phyloP scores from a whole-genome alignment of 2,329 filamentous ascomycete genomes.

The Aaosphaeria pasadenensis region DNA sequence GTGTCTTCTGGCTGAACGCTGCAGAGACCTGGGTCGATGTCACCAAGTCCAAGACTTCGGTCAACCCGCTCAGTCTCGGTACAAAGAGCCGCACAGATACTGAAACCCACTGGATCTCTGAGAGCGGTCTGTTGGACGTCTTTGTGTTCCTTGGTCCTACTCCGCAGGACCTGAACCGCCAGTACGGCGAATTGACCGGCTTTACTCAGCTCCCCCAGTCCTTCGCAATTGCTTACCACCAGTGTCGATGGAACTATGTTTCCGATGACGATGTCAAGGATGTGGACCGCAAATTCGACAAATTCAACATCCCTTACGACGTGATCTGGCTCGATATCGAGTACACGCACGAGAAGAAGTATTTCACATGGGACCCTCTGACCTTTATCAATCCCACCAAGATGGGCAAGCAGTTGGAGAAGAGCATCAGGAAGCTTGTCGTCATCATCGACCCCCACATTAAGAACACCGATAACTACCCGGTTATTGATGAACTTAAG shows the following conservation, averaged over 20 bases:
- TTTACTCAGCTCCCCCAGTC: constrained; percentile 88
- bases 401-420: constrained; percentile 86
- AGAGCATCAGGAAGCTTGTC: constrained; percentile 84
- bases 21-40: constrained; percentile 98
- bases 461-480: constrained; percentile 82
- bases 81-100: constrained; percentile 69
- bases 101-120: constrained; percentile 95
- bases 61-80: constrained; percentile 76
- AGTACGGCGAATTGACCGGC: constrained; percentile 86
- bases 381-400: constrained; percentile 81
- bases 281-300: constrained; percentile 94
- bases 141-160: constrained; percentile 93
- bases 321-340: constrained; percentile 99
- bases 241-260: constrained; percentile 98
- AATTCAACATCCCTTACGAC: constrained; percentile 92
- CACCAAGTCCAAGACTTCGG: constrained; percentile 69
- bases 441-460: constrained; percentile 97
- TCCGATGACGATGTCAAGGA: constrained; percentile 96
- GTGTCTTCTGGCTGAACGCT: constrained; percentile 95
- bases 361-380: constrained; percentile 94
- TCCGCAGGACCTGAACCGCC: constrained; percentile 75
- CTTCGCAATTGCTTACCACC: constrained; percentile 90
- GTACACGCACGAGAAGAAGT: constrained; percentile 95
- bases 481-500: constrained; percentile 75
- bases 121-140: constrained; percentile 82